phyloP scores from a whole-genome alignment of 305 asterid species.

The Fraxinus paxiana region DNA sequence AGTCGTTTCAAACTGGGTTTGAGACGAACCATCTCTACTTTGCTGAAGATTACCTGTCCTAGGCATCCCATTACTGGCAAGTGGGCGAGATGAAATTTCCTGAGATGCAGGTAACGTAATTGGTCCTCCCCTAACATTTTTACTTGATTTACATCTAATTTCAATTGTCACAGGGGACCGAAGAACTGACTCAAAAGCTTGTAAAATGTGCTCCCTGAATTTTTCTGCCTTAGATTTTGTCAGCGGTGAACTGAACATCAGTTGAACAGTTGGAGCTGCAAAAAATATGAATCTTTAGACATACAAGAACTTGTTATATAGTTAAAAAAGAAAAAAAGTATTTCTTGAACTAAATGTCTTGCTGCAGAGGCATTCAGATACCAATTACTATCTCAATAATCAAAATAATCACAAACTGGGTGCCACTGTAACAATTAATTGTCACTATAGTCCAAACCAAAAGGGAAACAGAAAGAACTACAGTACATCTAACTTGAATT shows the following conservation, averaged over 20 bases:
- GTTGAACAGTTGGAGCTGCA: constrained; percentile 89
- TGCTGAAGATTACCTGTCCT: neutral
- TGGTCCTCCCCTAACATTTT: constrained; percentile 3
- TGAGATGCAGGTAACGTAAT: neutral
- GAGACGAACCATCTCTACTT: neutral
- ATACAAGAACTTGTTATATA: neutral
- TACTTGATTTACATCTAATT: neutral
- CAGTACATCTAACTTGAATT: neutral
- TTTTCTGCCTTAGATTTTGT: constrained; percentile 75
- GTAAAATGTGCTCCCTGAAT: constrained; percentile 60
- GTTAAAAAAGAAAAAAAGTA: neutral
- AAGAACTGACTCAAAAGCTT: constrained; percentile 46
- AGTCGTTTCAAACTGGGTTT: neutral
- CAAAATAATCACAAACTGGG: neutral
- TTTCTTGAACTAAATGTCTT: neutral
- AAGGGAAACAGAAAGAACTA: neutral
- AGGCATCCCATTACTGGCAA: constrained; percentile 24
- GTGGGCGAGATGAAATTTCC: constrained; percentile 4
- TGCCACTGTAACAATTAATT: neutral
- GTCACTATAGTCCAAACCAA: neutral
- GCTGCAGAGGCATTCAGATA: neutral
- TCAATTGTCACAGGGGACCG: neutral
- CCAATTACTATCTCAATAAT: neutral
- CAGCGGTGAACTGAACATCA: constrained; percentile 67
- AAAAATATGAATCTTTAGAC: constrained; percentile 7